phyloP scores from a whole-genome alignment of 768 basidiomycete genomes.

The Suillus luteus region DNA sequence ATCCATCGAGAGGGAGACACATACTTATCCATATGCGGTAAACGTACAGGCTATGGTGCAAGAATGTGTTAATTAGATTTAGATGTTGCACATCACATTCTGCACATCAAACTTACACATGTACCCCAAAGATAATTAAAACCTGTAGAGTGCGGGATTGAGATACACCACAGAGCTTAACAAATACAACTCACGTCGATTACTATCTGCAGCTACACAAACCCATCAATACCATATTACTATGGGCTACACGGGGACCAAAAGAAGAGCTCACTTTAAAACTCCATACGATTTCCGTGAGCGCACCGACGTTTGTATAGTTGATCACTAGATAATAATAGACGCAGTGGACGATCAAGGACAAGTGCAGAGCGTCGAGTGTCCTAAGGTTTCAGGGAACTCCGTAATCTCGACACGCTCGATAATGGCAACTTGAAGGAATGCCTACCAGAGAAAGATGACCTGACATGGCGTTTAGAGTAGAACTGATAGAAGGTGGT shows the following conservation, averaged over 20 bases:
- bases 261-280: conserved; percentile 4
- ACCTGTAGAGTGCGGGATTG: not conserved
- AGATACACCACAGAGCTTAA: not conserved
- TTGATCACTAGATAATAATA: conserved; percentile 41
- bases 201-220: not conserved
- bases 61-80: not conserved
- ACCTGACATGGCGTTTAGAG: not conserved
- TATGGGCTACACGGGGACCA: not conserved
- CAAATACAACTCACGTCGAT: not conserved
- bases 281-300: conserved; percentile 34
- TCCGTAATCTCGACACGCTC: not conserved
- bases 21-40: conserved; percentile 12
- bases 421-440: not conserved
- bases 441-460: conserved; percentile 14
- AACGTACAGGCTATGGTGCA: not conserved
- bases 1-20: not conserved
- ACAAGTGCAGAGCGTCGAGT: conserved; percentile 38
- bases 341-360: conserved; percentile 36
- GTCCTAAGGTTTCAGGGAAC: conserved; percentile 26
- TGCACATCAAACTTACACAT: not conserved
- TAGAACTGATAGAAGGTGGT: too few relatives aligned
- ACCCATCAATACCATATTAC: not conserved
- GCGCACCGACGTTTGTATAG: conserved; percentile 31
- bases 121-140: conserved; percentile 1
- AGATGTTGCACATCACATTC: not conserved